phyloP scores from a whole-genome alignment of 202 grass and related monocot genomes.

The Zizania palustris region DNA sequence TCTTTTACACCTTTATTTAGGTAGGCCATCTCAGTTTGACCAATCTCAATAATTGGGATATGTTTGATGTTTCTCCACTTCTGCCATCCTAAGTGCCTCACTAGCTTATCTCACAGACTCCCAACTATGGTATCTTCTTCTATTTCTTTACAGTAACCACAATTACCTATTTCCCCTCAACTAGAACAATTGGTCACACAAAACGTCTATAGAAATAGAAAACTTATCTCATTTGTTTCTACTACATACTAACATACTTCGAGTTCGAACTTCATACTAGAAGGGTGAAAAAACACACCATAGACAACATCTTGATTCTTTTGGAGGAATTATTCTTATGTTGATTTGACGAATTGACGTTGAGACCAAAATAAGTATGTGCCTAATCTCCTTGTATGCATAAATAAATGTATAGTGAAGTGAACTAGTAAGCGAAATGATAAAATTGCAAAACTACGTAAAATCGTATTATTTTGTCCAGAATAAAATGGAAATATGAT shows the following conservation, averaged over 20 bases:
- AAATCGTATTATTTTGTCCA: constrained; percentile 24
- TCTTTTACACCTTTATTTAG: constrained; percentile 24
- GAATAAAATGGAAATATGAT: constrained; percentile 7
- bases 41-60: constrained; percentile 20
- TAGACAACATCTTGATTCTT: too few relatives aligned
- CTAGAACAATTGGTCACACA: background rate
- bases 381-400: constrained; percentile 7
- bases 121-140: background rate
- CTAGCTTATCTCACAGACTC: background rate
- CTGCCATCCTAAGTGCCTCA: background rate
- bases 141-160: constrained; percentile 25
- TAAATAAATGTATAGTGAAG: background rate
- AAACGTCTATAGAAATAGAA: background rate
- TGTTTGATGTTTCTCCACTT: background rate
- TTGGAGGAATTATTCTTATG: too few relatives aligned
- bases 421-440: background rate
- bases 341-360: too few relatives aligned
- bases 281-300: too few relatives aligned
- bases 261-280: too few relatives aligned
- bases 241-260: background rate
- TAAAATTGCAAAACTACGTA: constrained; percentile 26
- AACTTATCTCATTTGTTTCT: background rate
- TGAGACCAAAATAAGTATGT: too few relatives aligned
- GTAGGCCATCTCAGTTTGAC: constrained; percentile 25
- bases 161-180: constrained; percentile 29